Evolutionary conservation across 345 rosid species (phyloP).

Genomic region (Hirschfeldia incana): DNA sequence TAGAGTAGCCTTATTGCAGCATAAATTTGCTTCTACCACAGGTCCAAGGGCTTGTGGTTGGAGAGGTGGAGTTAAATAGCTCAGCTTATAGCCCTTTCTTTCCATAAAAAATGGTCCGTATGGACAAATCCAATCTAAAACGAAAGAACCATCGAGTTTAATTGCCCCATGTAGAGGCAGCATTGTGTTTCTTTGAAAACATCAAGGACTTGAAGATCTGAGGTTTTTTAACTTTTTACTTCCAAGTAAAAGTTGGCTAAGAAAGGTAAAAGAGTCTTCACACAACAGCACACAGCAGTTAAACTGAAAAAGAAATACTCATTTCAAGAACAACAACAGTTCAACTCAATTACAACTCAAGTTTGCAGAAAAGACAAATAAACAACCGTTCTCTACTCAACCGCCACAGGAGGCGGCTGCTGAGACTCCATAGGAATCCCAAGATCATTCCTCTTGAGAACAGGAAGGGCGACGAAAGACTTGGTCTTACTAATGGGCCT

Average conservation of each 20-base stretch:
- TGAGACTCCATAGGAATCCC: slow-evolving; percentile 75
- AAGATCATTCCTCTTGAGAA: slow-evolving; percentile 49
- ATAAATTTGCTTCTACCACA: slow-evolving; percentile 40
- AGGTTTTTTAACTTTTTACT: too few species aligned
- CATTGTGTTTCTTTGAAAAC: too few species aligned
- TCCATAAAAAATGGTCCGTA: too few species aligned
- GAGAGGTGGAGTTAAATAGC: slow-evolving; percentile 22
- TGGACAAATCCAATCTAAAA: too few species aligned
- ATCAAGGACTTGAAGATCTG: too few species aligned
- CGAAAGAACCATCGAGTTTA: too few species aligned
- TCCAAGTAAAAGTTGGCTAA: too few species aligned
- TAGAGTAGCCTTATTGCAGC: neutral
- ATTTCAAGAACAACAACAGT: neutral
- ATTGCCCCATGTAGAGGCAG: too few species aligned
- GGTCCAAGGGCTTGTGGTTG: slow-evolving; percentile 23
- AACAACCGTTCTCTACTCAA: slow-evolving; percentile 13
- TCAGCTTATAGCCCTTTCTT: slow-evolving; percentile 4
- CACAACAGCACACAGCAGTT: too few species aligned
- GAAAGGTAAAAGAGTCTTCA: too few species aligned
- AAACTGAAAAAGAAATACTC: neutral
- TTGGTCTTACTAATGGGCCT: slow-evolving; percentile 92
- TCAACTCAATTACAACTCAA: neutral
- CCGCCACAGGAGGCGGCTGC: slow-evolving; percentile 29
- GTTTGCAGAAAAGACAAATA: neutral
- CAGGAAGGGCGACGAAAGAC: slow-evolving; percentile 61